Evolutionary conservation across 1,284 basidiomycete genomes (phyloP).

Genomic region (Agaricales sp.): DNA sequence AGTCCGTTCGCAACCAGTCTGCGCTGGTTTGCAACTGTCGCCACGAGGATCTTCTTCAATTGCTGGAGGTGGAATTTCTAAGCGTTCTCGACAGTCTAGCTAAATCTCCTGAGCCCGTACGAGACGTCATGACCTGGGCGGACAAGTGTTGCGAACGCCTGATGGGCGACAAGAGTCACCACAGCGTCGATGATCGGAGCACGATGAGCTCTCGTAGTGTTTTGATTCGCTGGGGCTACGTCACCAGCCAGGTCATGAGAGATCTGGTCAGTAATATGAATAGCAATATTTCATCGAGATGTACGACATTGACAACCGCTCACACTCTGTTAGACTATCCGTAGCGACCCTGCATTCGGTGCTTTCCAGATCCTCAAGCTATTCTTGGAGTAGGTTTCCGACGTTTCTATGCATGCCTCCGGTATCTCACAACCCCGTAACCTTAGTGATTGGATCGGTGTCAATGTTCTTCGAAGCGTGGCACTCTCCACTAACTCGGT

Average conservation of each 20-base stretch:
- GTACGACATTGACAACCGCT: constrained; percentile 9
- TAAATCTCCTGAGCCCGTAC: constrained; percentile 72
- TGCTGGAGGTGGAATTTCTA: constrained; percentile 81
- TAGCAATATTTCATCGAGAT: too few relatives aligned
- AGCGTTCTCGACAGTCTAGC: constrained; percentile 56
- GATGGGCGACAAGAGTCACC: constrained; percentile 56
- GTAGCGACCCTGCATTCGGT: constrained; percentile 81
- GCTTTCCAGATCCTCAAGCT: constrained; percentile 86
- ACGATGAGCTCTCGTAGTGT: constrained; percentile 81
- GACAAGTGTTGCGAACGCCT: constrained; percentile 78
- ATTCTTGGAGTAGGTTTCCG: constrained; percentile 72
- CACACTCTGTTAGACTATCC: constrained; percentile 52
- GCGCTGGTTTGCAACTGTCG: constrained; percentile 85
- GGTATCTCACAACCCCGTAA: constrained; percentile 13
- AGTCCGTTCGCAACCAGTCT: constrained; percentile 84
- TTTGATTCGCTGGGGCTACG: constrained; percentile 83
- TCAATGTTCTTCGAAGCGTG: constrained; percentile 77
- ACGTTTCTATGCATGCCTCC: constrained; percentile 9
- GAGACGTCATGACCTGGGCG: constrained; percentile 81
- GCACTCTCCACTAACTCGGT: constrained; percentile 82
- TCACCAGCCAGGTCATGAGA: constrained; percentile 83
- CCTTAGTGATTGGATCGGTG: constrained; percentile 77
- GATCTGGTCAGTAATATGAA: constrained; percentile 50
- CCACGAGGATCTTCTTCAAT: constrained; percentile 76
- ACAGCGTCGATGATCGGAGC: constrained; percentile 54